phyloP scores from a whole-genome alignment of 2,329 filamentous ascomycete species.

The Scleromitrula shiraiana region DNA sequence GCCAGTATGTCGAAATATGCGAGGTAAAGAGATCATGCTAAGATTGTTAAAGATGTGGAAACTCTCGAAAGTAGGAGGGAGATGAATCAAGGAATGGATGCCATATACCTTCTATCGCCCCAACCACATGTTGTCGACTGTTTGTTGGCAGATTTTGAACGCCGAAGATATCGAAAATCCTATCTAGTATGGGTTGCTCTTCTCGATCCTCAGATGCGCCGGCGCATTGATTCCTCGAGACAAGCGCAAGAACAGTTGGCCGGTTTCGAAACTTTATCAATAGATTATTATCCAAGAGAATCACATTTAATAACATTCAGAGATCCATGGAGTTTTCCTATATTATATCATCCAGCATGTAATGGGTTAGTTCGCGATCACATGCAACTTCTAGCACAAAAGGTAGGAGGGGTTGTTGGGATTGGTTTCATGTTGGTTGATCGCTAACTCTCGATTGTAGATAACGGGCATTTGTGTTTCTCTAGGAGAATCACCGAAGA shows the following conservation, averaged over 20 bases:
- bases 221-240: slow-evolving; percentile 65
- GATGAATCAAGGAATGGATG: slow-evolving; percentile 83
- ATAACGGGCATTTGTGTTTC: slow-evolving; percentile 83
- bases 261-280: slow-evolving; percentile 73
- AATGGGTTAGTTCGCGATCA: slow-evolving; percentile 76
- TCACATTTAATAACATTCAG: slow-evolving; percentile 85
- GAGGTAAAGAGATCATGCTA: slow-evolving; percentile 5
- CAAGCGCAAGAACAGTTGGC: slow-evolving; percentile 65
- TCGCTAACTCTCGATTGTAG: slow-evolving; percentile 37
- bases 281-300: slow-evolving; percentile 87
- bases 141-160: slow-evolving; percentile 84
- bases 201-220: slow-evolving; percentile 61
- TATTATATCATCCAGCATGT: slow-evolving; percentile 84
- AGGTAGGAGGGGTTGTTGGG: slow-evolving; percentile 44
- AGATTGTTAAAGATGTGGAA: slow-evolving; percentile 66
- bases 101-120: slow-evolving; percentile 84
- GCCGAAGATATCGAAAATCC: slow-evolving; percentile 67
- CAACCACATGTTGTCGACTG: slow-evolving; percentile 86
- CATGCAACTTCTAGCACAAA: slow-evolving; percentile 78
- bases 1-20: slow-evolving; percentile 55
- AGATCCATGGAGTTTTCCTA: slow-evolving; percentile 92
- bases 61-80: slow-evolving; percentile 80
- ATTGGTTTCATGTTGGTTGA: neutral
- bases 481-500: slow-evolving; percentile 86
- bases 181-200: slow-evolving; percentile 81